Evolutionary conservation across 768 basidiomycete genomes (phyloP).

Genomic region (Suillus americanus): DNA sequence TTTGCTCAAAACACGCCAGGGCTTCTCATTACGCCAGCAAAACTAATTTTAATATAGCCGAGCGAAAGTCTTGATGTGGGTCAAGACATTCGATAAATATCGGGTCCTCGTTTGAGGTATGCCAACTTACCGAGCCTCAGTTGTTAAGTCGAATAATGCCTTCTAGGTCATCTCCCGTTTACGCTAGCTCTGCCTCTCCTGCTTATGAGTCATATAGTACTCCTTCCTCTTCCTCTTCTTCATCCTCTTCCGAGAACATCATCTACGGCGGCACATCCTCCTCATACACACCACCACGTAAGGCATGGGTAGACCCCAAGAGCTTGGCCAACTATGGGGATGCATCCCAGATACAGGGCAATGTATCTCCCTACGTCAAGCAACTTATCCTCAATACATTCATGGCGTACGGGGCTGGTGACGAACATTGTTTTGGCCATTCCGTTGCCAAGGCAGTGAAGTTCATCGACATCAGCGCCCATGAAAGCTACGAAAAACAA

Average conservation of each 20-base stretch:
- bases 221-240: slow-evolving; percentile 14
- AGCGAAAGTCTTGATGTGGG: slow-evolving; percentile 18
- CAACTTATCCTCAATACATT: slow-evolving; percentile 68
- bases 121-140: slow-evolving; percentile 3
- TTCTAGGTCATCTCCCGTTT: slow-evolving; percentile 26
- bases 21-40: slow-evolving; percentile 9
- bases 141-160: slow-evolving; percentile 20
- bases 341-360: slow-evolving; percentile 57
- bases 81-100: slow-evolving; percentile 28
- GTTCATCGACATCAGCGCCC: slow-evolving; percentile 58
- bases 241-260: slow-evolving; percentile 22
- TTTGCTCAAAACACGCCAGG: background rate
- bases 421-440: slow-evolving; percentile 60
- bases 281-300: slow-evolving; percentile 18
- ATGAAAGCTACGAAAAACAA: slow-evolving; percentile 44
- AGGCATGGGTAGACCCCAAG: slow-evolving; percentile 66
- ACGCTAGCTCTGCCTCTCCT: slow-evolving; percentile 28
- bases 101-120: slow-evolving; percentile 5
- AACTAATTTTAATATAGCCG: slow-evolving; percentile 23
- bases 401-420: slow-evolving; percentile 69
- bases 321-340: slow-evolving; percentile 60
- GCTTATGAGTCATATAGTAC: slow-evolving; percentile 28
- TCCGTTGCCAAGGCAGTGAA: slow-evolving; percentile 58
- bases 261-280: slow-evolving; percentile 19
- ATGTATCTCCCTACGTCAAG: slow-evolving; percentile 61